Evolutionary conservation across 495 filamentous ascomycete species (phyloP).

Genomic region (Aspergillus asperescens): DNA sequence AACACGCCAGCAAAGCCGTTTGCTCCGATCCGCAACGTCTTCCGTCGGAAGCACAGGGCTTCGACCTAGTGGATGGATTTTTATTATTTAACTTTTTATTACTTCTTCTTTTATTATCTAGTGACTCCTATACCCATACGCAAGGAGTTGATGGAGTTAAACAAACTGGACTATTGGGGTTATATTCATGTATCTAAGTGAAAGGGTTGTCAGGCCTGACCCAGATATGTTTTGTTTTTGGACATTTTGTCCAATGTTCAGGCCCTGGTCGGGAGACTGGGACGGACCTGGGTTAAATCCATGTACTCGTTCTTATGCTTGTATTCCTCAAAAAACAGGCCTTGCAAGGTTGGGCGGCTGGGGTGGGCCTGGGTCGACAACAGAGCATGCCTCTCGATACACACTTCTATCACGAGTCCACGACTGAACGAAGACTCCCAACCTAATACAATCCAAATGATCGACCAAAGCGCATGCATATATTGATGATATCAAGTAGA

Average conservation of each 20-base stretch:
- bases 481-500: too few species aligned
- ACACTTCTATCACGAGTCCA: too few species aligned
- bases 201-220: not conserved
- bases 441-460: too few species aligned
- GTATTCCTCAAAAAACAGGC: not conserved
- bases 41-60: conserved; percentile 32
- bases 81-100: not conserved
- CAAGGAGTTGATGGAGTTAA: not conserved
- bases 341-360: not conserved
- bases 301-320: not conserved
- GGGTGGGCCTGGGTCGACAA: not conserved
- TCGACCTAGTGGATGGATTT: conserved; percentile 17
- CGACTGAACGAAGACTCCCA: too few species aligned
- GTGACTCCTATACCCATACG: not conserved
- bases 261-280: not conserved
- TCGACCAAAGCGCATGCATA: too few species aligned
- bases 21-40: conserved; percentile 27
- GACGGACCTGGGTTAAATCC: not conserved
- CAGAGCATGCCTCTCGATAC: too few species aligned
- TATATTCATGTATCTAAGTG: not conserved
- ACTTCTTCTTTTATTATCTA: not conserved
- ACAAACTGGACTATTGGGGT: not conserved
- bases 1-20: conserved; percentile 34
- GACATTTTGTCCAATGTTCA: not conserved
- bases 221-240: not conserved